These are phyloP conservation scores for Yamadazyma membranifaciens DNA, from an alignment of 1,139 yeast genomes.

Conservation along the genomic window DNA sequence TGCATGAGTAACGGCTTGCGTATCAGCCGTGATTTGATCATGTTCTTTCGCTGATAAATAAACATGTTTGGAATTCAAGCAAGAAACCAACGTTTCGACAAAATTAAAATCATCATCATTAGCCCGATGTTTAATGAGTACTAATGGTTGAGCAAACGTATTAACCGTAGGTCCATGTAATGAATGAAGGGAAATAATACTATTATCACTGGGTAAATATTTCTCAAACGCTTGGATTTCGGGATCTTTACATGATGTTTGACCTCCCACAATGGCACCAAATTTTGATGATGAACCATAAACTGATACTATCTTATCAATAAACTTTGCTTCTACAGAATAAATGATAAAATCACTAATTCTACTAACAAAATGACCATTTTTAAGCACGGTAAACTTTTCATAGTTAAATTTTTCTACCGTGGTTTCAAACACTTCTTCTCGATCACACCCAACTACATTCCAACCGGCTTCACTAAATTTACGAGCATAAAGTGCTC, in stretches of 20 bases:
- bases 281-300: constrained; percentile 88
- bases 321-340: constrained; percentile 86
- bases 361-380: constrained; percentile 85
- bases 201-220: constrained; percentile 70
- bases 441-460: constrained; percentile 89
- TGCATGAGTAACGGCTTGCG: constrained; percentile 98
- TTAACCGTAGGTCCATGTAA: constrained; percentile 92
- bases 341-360: constrained; percentile 78
- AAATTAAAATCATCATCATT: constrained; percentile 52
- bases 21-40: constrained; percentile 94
- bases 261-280: constrained; percentile 96
- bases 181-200: constrained; percentile 85
- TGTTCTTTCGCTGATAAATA: constrained; percentile 79
- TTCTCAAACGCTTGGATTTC: constrained; percentile 85
- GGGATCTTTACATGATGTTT: constrained; percentile 90
- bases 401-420: constrained; percentile 40
- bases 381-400: constrained; percentile 53
- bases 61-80: constrained; percentile 79
- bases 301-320: constrained; percentile 62
- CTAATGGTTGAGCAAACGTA: constrained; percentile 90
- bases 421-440: constrained; percentile 55
- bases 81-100: constrained; percentile 63
- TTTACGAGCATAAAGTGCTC: constrained; percentile 74
- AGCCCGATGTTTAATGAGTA: constrained; percentile 75
- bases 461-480: constrained; percentile 85